These are phyloP conservation scores for Candida freyschussii DNA, from an alignment of 1,139 yeast genomes.

Conservation along the genomic window DNA sequence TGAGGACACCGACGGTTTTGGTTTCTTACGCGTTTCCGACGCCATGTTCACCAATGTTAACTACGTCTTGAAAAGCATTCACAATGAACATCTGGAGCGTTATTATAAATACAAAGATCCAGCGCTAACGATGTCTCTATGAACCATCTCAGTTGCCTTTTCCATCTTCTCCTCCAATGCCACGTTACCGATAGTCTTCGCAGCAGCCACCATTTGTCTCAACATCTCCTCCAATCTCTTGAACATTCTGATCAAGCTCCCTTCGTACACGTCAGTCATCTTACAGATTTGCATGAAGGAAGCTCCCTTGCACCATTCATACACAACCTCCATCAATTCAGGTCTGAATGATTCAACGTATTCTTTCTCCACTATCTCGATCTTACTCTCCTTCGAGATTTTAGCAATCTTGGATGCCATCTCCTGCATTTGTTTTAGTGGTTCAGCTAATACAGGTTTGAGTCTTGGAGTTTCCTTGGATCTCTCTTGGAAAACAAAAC, in stretches of 20 bases:
- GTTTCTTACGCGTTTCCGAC: no score
- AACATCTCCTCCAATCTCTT: constrained; percentile 90
- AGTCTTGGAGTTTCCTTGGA: constrained; percentile 84
- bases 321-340: constrained; percentile 95
- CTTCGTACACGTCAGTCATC: constrained; percentile 98
- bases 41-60: no score
- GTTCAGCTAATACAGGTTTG: constrained; percentile 84
- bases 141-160: constrained; percentile 75
- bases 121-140: constrained; percentile 95
- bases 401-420: constrained; percentile 90
- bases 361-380: constrained; percentile 85
- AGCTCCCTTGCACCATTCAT: constrained; percentile 96
- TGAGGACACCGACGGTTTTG: no score
- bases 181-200: constrained; percentile 86
- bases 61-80: no score
- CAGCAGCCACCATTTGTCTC: constrained; percentile 84
- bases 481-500: constrained; percentile 95
- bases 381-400: constrained; percentile 80
- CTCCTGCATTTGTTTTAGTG: constrained; percentile 78
- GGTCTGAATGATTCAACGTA: constrained; percentile 87
- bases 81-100: not conserved
- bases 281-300: constrained; percentile 94
- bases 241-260: constrained; percentile 89
- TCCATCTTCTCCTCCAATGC: constrained; percentile 88
- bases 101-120: constrained; percentile 70